phyloP scores from a whole-genome alignment of 75 land plant genomes.

The Cryptomeria japonica region DNA sequence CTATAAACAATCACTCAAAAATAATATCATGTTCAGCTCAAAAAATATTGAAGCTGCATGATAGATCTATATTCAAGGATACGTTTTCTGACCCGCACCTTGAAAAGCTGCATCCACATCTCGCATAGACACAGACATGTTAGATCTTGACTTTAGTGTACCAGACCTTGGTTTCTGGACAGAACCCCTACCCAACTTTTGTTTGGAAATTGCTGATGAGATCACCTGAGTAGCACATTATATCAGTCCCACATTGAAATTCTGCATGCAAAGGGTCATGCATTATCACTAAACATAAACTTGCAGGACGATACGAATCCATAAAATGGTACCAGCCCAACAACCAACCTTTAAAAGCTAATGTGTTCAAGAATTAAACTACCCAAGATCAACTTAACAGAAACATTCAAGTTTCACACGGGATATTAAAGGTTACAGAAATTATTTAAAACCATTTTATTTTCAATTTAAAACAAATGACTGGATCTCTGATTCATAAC shows the following conservation, averaged over 20 bases:
- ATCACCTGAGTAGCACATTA: conserved; percentile 6
- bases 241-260: conserved; percentile 1
- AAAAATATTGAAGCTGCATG: not conserved
- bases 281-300: not conserved
- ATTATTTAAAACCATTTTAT: not conserved
- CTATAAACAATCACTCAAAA: not conserved
- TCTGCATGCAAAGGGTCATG: not conserved
- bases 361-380: not conserved
- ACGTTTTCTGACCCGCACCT: conserved; percentile 89
- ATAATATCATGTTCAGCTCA: not conserved
- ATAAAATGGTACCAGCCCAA: not conserved
- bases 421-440: not conserved
- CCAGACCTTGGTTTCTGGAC: not conserved
- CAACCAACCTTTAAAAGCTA: not conserved
- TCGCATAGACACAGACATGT: conserved; percentile 57
- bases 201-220: not conserved
- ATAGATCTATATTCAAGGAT: conserved; percentile 47
- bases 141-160: not conserved
- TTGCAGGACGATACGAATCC: not conserved
- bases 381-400: not conserved
- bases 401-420: not conserved
- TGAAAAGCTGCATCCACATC: conserved; percentile 76
- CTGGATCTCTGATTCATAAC: not conserved
- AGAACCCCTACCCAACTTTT: not conserved
- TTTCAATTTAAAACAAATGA: not conserved